Base-by-base conservation (phyloP, 352 stramenopile genomes). In the Pythium rhizo-oryzae region DNA sequence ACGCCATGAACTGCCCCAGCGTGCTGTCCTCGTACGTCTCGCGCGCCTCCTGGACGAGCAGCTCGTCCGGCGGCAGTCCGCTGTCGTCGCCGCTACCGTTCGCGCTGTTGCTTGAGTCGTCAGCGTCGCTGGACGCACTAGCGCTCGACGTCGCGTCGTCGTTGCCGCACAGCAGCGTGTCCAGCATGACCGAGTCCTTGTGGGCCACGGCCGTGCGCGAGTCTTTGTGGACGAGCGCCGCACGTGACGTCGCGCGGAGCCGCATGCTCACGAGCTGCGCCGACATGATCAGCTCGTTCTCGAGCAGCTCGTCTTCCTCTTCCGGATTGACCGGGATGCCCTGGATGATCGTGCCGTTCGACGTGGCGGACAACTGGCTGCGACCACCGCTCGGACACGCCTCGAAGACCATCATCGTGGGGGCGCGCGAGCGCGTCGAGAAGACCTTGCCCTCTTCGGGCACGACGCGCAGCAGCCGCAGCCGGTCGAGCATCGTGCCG, bases 381-480 rank as follows among this genome's bases (percentile, higher is more conserved):
- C 53, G 25, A 4, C 8, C 49, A 28, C 18, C 24, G 8, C 50
- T 21, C 11, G 62, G 62, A 57, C 77, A 53, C 18, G 69, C 75
- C 49, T 81, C 75, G 62, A 81, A 81, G 59, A 79, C 75, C 18
- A 81, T 77, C 71, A 81, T 68, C 25, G 72, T 79, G 23, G 75
- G 75, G 15, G 75, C 75, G 12, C 75, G 69, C 16, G 65, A 68
- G 0, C 72, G 52, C 1, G 75, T 81, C 1, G 75, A 81, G 16
- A 81, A 81, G 44, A 81, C 75, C 65, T 79, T 81, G 30, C 64
- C 72, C 59, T 81, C 75, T 11, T 67, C 35, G 0, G 67, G 52
- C 13, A 78, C 55, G 18, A 79, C 75, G 4, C 75, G 66, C 11
- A 81, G 51, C n/a, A 81, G 65, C 35, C 47, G 2, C 43, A 49